Percentiles rank a stretch among this genome's conserved stretches.
phyloP scores from a whole-genome alignment of 2,329 filamentous ascomycete species.

The Ilyonectria sp. region DNA sequence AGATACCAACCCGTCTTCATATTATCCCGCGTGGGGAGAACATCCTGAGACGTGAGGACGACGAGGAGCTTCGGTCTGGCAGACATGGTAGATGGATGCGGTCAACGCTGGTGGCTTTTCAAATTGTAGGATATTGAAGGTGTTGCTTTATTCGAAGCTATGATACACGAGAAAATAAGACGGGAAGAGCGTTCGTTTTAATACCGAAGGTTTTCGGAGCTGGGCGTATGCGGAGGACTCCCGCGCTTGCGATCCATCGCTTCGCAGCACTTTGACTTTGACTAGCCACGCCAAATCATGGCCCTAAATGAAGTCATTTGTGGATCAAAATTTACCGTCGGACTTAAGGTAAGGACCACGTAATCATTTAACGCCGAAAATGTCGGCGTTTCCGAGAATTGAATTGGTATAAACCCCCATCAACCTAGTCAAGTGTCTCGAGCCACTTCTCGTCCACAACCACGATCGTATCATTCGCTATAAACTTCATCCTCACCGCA shows the following conservation, averaged over 20 bases:
- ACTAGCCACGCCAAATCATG: not conserved
- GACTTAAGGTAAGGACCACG: not conserved
- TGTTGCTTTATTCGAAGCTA: not conserved
- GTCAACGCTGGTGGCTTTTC: not conserved
- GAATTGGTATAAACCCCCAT: not conserved
- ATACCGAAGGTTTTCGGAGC: not conserved
- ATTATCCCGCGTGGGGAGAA: not conserved
- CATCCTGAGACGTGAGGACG: not conserved
- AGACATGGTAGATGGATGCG: not conserved
- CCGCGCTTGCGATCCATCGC: not conserved
- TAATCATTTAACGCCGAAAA: not conserved
- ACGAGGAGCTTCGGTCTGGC: not conserved
- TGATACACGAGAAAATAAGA: not conserved
- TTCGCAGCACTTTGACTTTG: not conserved
- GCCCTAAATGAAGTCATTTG: not conserved
- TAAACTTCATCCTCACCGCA: not conserved
- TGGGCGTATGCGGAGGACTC: not conserved
- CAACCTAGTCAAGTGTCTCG: not conserved
- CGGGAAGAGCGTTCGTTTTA: not conserved
- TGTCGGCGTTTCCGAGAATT: not conserved
- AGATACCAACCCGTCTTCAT: constrained; percentile 10
- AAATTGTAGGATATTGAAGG: not conserved
- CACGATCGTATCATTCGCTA: not conserved
- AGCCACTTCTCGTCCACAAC: not conserved
- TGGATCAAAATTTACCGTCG: not conserved